A percentile compares a stretch with the other conserved stretches of the same genome.
phyloP scores from a whole-genome alignment of 306 rosid genomes.

The Quercus mongolica region DNA sequence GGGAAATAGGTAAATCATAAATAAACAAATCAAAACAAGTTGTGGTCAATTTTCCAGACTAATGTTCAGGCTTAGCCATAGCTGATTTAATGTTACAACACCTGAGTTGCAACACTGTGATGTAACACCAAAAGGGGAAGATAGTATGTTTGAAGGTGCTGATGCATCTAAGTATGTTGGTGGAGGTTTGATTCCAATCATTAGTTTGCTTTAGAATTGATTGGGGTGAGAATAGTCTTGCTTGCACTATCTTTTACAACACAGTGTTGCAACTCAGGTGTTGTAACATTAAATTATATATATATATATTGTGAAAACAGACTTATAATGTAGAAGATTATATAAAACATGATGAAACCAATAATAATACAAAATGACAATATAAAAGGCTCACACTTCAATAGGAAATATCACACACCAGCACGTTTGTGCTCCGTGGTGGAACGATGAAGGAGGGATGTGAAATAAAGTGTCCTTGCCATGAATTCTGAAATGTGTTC shows the following conservation, averaged over 20 bases:
- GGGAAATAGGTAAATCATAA: background rate
- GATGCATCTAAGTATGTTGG: too few relatives aligned
- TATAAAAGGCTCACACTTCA: background rate
- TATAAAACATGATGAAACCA: background rate
- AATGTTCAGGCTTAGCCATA: background rate
- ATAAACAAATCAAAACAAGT: background rate
- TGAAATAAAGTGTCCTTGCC: constrained; percentile 75
- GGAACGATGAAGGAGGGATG: constrained; percentile 68
- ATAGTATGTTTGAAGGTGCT: too few relatives aligned
- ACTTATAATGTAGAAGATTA: background rate
- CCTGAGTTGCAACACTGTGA: background rate
- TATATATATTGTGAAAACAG: background rate
- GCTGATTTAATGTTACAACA: background rate
- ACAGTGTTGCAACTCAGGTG: background rate
- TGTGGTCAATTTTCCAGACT: background rate
- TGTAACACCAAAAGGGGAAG: background rate
- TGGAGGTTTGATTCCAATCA: too few relatives aligned
- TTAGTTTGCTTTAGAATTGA: too few relatives aligned
- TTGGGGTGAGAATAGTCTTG: too few relatives aligned
- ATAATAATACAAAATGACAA: background rate
- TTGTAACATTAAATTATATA: background rate
- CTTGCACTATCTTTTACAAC: background rate
- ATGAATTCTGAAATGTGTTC: constrained; percentile 71
- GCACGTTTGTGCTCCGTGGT: constrained; percentile 73
- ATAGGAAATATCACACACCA: constrained; percentile 37